Evolutionary conservation across 2,329 filamentous ascomycete species (phyloP).

Genomic region (Xylariaceae sp.): DNA sequence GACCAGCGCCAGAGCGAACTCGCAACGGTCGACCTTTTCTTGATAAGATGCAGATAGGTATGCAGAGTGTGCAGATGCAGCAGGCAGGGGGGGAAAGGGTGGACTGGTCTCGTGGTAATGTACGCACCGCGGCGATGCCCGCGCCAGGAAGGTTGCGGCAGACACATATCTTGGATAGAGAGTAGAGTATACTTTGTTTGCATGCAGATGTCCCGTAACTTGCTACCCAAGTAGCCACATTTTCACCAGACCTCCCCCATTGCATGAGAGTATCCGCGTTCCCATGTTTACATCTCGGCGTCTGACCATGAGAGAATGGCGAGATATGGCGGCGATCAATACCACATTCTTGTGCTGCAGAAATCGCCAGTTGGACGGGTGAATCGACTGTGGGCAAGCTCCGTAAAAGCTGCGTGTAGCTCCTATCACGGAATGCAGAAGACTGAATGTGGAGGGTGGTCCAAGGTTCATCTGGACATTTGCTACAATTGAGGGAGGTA

Average conservation of each 20-base stretch:
- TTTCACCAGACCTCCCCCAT: not conserved
- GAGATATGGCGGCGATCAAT: conserved; percentile 2
- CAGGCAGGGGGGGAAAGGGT: not conserved
- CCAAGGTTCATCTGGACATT: not conserved
- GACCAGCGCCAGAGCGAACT: conserved; percentile 1
- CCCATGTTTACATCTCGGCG: not conserved
- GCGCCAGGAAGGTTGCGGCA: conserved; percentile 18
- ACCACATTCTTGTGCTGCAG: not conserved
- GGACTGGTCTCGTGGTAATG: conserved; percentile 17
- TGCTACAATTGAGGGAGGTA: not conserved
- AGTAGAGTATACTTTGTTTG: not conserved
- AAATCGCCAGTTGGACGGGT: conserved; percentile 3
- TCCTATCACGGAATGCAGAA: not conserved
- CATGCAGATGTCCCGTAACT: not conserved
- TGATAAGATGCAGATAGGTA: conserved; percentile 11
- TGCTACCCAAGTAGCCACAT: conserved; percentile 1
- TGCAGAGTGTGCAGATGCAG: conserved; percentile 4
- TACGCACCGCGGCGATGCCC: conserved; percentile 14
- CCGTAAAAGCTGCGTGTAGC: not conserved
- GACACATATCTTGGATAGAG: not conserved
- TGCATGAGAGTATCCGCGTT: not conserved
- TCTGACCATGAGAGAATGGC: not conserved
- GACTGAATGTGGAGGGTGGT: not conserved
- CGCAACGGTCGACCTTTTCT: conserved; percentile 6
- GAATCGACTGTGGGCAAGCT: conserved; percentile 3